A percentile compares a stretch with the other conserved stretches of the same genome.
These are phyloP conservation scores for Sporothrix brasiliensis DNA, from an alignment of 2,329 filamentous ascomycete species.

Conservation along the genomic window DNA sequence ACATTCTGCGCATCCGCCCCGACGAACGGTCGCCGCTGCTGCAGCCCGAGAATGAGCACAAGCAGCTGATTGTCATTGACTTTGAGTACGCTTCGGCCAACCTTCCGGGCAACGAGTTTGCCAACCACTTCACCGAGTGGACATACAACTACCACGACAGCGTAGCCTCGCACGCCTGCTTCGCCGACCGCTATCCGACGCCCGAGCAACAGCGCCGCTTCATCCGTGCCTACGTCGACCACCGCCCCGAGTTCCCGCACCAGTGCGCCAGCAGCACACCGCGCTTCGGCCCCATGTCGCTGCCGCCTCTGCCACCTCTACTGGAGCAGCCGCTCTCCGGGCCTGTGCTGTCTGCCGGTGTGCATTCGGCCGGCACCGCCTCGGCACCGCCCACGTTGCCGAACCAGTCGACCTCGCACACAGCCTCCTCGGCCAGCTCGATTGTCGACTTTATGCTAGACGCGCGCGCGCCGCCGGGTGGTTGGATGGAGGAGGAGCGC, in stretches of 20 bases:
- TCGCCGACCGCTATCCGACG: conserved; percentile 71
- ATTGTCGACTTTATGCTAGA: conserved; percentile 81
- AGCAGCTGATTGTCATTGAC: conserved; percentile 94
- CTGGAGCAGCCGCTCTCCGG: conserved; percentile 44
- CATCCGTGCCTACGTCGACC: conserved; percentile 81
- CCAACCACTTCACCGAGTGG: conserved; percentile 98
- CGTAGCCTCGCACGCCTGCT: conserved; percentile 66
- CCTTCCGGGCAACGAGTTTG: conserved; percentile 83
- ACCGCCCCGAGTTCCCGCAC: conserved; percentile 69
- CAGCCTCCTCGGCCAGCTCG: conserved; percentile 52
- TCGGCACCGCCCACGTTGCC: conserved; percentile 37
- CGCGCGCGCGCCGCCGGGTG: conserved; percentile 60
- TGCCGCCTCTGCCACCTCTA: conserved; percentile 23
- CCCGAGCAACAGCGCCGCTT: conserved; percentile 82
- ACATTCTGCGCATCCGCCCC: conserved; percentile 76
- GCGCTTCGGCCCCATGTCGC: conserved; percentile 33
- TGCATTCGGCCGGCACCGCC: conserved; percentile 21
- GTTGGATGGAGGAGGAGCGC: conserved; percentile 63
- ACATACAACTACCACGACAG: conserved; percentile 94
- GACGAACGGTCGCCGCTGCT: conserved; percentile 82
- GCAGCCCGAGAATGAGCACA: conserved; percentile 88
- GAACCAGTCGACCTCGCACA: conserved; percentile 37
- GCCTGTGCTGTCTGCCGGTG: conserved; percentile 35
- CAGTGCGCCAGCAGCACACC: conserved; percentile 39
- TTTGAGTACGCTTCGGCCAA: conserved; percentile 97